Base-by-base conservation (phyloP, 495 filamentous ascomycete genomes). In the Podospora tetraspora region DNA sequence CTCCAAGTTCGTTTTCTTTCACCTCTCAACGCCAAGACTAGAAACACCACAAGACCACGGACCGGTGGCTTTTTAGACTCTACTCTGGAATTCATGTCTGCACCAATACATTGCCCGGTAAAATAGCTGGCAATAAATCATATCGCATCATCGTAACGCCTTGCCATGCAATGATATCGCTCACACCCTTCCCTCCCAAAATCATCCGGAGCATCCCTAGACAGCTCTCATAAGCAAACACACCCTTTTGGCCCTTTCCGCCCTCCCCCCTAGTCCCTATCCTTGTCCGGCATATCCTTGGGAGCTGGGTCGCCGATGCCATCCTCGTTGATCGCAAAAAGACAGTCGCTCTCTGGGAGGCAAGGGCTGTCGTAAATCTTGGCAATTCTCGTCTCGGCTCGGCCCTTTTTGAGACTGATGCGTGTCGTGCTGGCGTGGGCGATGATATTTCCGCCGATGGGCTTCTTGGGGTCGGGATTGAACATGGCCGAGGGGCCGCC, bases 301-400 rank as follows among this genome's bases (percentile, higher is more conserved):
- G 95, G 94, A 70, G 87, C 92, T 27, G 95, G 96, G 76, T 99
- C 95, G 16, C 92, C 92, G 70, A 99, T 99, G 23, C 95, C 95
- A 78, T 97, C 92, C 79, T 97, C 95, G 52, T 91, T 93, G 74
- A 99, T 99, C 19, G 95, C 94, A 78, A 99, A 99, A 72, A 97
- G 83, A 76, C 93, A 96, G 77, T 99, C 95, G 74, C 91, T 93
- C 80, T 99, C 95, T 1, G 95, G 95, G 68, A 99, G 81, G 80
- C 95, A 99, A 10, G 95, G 95, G 73, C 93, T 97, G 79, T 99
- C 95, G 78, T 98, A 99, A 67, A 99, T 98, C 85, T 97, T 97
- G 79, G 96, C 97, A 65, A 99, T 89, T 80, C 95, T 87, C 22
- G 95, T 98, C 84, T 99, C 95, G 22, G 88, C 95, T 25, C 94